These are phyloP conservation scores for Daldinia caldariorum DNA, from an alignment of 495 filamentous ascomycete genomes.

Conservation along the genomic window DNA sequence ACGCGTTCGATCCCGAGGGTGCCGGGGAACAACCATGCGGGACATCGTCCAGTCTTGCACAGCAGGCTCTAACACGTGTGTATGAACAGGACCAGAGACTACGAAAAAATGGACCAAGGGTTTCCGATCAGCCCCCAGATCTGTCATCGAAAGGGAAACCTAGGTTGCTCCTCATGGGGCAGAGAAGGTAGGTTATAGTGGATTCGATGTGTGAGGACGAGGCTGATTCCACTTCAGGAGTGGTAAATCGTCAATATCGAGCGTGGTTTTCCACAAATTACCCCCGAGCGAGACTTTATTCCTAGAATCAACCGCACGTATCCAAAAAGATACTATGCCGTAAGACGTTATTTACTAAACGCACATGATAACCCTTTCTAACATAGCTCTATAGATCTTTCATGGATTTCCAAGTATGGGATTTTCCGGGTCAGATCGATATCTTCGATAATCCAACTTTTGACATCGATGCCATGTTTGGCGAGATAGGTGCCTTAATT, in stretches of 20 bases:
- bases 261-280: conserved; percentile 97
- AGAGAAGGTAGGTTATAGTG: conserved; percentile 75
- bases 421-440: conserved; percentile 93
- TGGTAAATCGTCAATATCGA: conserved; percentile 97
- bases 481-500: conserved; percentile 89
- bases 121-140: conserved; percentile 52
- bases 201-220: conserved; percentile 3
- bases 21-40: conserved; percentile 37
- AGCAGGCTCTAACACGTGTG: conserved; percentile 65
- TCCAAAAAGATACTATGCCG: conserved; percentile 93
- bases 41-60: conserved; percentile 56
- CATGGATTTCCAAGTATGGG: conserved; percentile 99
- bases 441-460: conserved; percentile 81
- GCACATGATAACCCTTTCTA: not conserved
- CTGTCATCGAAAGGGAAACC: conserved; percentile 72
- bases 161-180: conserved; percentile 91
- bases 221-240: conserved; percentile 66
- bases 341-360: conserved; percentile 49
- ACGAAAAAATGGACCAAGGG: conserved; percentile 55
- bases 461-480: conserved; percentile 92
- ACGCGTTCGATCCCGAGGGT: conserved; percentile 37
- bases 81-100: conserved; percentile 65
- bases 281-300: conserved; percentile 94
- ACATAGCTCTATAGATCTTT: conserved; percentile 72
- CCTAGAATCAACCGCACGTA: conserved; percentile 89